Evolutionary conservation across 2,329 filamentous ascomycete genomes (phyloP).

Genomic region (Cladosporium sp.): DNA sequence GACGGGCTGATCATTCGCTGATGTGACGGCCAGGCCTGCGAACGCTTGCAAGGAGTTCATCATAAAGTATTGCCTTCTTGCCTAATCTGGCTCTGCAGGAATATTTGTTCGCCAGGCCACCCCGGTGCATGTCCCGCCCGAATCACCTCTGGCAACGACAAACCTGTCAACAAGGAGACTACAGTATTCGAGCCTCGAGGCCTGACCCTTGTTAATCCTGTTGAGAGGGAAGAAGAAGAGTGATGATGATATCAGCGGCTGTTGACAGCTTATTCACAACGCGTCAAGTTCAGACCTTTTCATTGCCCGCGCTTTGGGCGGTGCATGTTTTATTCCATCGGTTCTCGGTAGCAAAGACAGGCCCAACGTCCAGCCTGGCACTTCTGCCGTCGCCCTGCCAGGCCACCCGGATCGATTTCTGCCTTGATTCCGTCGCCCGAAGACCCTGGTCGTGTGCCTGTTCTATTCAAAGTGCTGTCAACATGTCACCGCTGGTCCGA

Average conservation of each 20-base stretch:
- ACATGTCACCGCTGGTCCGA: background rate
- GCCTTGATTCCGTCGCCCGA: too few species aligned
- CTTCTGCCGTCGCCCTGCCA: too few species aligned
- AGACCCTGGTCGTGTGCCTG: too few species aligned
- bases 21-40: background rate
- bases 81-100: background rate
- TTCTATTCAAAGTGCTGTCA: background rate
- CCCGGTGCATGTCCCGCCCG: background rate
- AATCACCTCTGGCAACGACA: background rate
- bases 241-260: constrained; percentile 10
- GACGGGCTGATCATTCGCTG: background rate
- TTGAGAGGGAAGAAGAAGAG: background rate
- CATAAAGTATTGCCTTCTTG: background rate
- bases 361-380: too few species aligned
- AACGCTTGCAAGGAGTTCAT: constrained; percentile 4
- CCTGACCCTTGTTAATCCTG: background rate
- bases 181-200: too few species aligned
- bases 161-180: background rate
- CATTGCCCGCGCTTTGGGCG: background rate
- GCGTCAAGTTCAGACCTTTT: background rate
- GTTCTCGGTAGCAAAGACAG: too few species aligned
- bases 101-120: background rate
- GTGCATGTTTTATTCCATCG: background rate
- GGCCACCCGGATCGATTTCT: too few species aligned
- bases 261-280: background rate